Conservation (phyloP, 1,284 basidiomycete species). For the Boletus sp. region DNA sequence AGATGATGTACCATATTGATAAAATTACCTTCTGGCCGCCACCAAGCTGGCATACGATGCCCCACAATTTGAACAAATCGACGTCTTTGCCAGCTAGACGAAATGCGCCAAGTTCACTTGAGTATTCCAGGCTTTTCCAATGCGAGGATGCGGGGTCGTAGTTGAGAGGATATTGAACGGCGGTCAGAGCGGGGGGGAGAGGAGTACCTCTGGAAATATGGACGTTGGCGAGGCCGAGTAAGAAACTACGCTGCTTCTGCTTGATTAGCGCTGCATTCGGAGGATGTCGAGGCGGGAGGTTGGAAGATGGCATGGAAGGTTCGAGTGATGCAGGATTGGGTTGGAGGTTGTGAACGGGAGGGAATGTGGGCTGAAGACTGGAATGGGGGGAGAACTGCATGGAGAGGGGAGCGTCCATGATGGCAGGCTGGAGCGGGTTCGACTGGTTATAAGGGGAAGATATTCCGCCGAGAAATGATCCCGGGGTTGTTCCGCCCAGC, state of each 20-base stretch:
- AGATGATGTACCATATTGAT: conserved; percentile 6
- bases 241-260: conserved; percentile 55
- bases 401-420: conserved; percentile 21
- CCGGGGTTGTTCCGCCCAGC: conserved; percentile 59
- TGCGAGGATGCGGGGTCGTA: conserved; percentile 59
- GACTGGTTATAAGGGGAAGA: conserved; percentile 39
- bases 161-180: conserved; percentile 45
- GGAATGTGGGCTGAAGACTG: conserved; percentile 26
- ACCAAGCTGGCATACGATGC: conserved; percentile 50
- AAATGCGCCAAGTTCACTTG: conserved; percentile 54
- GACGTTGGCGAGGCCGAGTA: conserved; percentile 51
- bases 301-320: conserved; percentile 38
- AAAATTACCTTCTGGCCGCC: conserved; percentile 53
- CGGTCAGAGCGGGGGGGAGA: conserved; percentile 63
- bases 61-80: conserved; percentile 70
- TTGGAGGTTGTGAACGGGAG: conserved; percentile 29
- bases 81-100: conserved; percentile 75
- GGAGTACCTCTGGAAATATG: conserved; percentile 54
- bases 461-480: conserved; percentile 61
- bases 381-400: conserved; percentile 32
- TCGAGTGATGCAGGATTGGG: conserved; percentile 41
- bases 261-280: conserved; percentile 33
- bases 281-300: conserved; percentile 29
- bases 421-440: conserved; percentile 38
- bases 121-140: conserved; percentile 62